Base-by-base conservation (phyloP, 345 rosid species). In the Ricinus communis region DNA sequence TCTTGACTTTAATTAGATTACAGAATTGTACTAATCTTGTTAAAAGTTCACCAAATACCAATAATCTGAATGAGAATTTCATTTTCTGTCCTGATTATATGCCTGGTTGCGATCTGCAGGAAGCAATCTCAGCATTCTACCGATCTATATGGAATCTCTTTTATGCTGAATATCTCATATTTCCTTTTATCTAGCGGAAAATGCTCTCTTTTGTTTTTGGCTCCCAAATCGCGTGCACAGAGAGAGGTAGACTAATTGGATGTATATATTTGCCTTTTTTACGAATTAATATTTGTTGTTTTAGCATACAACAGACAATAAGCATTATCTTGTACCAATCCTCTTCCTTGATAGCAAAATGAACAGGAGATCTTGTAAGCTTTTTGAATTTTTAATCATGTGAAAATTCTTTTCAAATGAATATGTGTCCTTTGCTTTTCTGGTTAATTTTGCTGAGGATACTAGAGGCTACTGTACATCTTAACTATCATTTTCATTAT, bases 141-240 rank as follows among this genome's bases (percentile, higher is more conserved):
- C 81, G 85, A 70, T 94, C 88, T 66, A 88, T 94, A 82, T 94
- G 98, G 98, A 90, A 91, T 80, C 97, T 91, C 56, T 94, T 94
- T 67, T 91, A 91, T 50, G 82, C 91, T 8, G 97, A 94, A 88
- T 94, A 94, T 81, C 71, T 87, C 38, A 76, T 91, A 54, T 91
- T 91, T 77, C 97, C 97, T 7, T 88, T 94, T 73, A 78, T 94
- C 57, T 94, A 84, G 71, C 50, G n/a, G 45, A 14, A n/a, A 1
- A 19, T 22, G 55, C 53, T 62, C 36, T 21, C 1, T 30, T n/a
- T 13, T 58, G 33, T 24, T 3, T 27, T 13, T 55, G 19, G 10
- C 9, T 0, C 49, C n/a, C 4, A 8, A 21, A 10, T 0, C 16
- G 13, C 53, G 19, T 33, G 47, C 4, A 36, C 14, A 33, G 5